Conservation (phyloP, 495 filamentous ascomycete genomes). For the Opeltia flavorubescens region DNA sequence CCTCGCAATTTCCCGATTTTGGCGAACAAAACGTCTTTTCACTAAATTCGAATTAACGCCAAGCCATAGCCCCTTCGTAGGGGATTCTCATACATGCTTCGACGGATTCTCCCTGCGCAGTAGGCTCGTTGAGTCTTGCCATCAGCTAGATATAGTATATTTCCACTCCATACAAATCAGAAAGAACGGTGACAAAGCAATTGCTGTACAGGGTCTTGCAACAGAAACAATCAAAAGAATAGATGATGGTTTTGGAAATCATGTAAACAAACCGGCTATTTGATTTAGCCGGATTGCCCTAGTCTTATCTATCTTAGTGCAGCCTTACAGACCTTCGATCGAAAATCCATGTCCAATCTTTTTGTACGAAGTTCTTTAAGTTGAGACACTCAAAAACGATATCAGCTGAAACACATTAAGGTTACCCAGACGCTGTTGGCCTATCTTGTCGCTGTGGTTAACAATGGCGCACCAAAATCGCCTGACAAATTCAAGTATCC, state of each 20-base stretch:
- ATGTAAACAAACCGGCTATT: neutral
- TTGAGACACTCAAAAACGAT: no score
- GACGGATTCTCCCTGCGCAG: slow-evolving; percentile 53
- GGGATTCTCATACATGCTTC: slow-evolving; percentile 55
- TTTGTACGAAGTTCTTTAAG: neutral
- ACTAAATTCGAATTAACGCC: slow-evolving; percentile 33
- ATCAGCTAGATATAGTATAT: slow-evolving; percentile 27
- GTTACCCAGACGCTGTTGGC: no score
- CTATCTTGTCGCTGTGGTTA: neutral
- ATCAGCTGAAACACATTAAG: no score
- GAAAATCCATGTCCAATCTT: neutral
- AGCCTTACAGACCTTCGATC: neutral
- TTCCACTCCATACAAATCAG: neutral
- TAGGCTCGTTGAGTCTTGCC: slow-evolving; percentile 82
- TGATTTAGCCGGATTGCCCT: neutral
- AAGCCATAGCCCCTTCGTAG: slow-evolving; percentile 8
- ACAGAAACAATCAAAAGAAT: no score
- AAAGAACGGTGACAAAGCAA: neutral
- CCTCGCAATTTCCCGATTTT: slow-evolving; percentile 86
- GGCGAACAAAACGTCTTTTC: slow-evolving; percentile 72
- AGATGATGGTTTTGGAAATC: no score
- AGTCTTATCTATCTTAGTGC: neutral
- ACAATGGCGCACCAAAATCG: slow-evolving; percentile 45
- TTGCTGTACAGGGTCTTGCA: no score
- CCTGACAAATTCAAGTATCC: slow-evolving; percentile 46